phyloP scores from a whole-genome alignment of 1,139 yeast genomes.

The Suhomyces terraborum region DNA sequence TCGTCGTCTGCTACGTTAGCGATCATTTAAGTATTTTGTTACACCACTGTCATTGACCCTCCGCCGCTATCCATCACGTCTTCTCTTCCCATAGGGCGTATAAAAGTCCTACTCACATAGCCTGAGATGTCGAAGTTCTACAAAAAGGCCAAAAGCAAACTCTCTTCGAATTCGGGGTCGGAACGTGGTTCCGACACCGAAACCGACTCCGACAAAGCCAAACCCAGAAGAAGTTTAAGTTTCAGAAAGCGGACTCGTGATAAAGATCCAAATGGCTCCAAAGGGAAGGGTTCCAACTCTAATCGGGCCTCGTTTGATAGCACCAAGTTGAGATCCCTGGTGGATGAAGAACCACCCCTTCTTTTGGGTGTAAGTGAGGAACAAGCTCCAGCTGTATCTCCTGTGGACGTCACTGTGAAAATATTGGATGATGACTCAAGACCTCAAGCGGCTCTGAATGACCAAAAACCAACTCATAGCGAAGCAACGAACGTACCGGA shows the following conservation, averaged over 20 bases:
- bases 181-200: constrained; percentile 11
- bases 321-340: constrained; percentile 3
- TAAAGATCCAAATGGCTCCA: constrained; percentile 1
- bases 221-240: constrained; percentile 17
- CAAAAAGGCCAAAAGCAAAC: constrained; percentile 18
- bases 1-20: not conserved
- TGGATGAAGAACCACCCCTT: not conserved
- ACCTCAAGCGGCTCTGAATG: not conserved
- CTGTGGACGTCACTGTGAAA: constrained; percentile 10
- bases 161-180: constrained; percentile 12
- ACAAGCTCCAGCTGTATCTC: constrained; percentile 6
- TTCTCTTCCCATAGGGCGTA: too few species aligned
- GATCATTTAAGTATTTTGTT: too few species aligned
- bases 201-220: constrained; percentile 6
- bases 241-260: constrained; percentile 11
- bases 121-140: constrained; percentile 15
- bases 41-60: too few species aligned
- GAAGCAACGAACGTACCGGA: too few species aligned
- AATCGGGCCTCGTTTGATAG: constrained; percentile 5
- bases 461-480: too few species aligned
- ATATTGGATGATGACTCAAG: constrained; percentile 6
- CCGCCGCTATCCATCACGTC: too few species aligned
- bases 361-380: constrained; percentile 7
- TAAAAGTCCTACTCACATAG: not conserved
- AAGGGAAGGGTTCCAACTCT: not conserved